Evolutionary conservation across 768 basidiomycete genomes (phyloP).

Genomic region (Mycena epipterygia): DNA sequence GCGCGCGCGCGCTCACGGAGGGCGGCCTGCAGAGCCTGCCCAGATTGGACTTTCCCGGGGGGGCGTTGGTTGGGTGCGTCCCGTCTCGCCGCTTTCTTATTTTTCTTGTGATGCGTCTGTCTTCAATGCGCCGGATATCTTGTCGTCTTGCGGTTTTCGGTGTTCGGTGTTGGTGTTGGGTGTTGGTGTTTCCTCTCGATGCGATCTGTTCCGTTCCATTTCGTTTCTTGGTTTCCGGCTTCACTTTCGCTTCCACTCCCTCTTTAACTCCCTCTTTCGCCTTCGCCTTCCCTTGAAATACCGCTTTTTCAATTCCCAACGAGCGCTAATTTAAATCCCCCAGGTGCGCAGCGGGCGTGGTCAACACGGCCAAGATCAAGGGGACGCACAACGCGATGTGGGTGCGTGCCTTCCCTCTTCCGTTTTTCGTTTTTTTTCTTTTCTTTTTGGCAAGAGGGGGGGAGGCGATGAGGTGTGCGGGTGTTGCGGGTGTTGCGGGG

Average conservation of each 20-base stretch:
- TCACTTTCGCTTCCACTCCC: too few relatives aligned
- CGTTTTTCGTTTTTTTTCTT: background rate
- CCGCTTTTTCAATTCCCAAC: background rate
- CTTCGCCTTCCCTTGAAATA: too few relatives aligned
- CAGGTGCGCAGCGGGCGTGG: constrained; percentile 90
- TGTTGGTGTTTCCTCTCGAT: too few relatives aligned
- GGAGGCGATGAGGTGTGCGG: too few relatives aligned
- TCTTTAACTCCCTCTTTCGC: too few relatives aligned
- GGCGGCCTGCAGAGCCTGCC: constrained; percentile 95
- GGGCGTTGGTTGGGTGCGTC: constrained; percentile 83
- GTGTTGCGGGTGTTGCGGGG: too few relatives aligned
- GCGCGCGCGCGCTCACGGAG: constrained; percentile 91
- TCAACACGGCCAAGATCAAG: constrained; percentile 98
- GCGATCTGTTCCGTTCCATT: too few relatives aligned
- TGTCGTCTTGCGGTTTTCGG: too few relatives aligned
- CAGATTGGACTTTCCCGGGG: constrained; percentile 88
- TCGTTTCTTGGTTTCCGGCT: too few relatives aligned
- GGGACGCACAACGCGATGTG: constrained; percentile 99
- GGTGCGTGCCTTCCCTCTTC: constrained; percentile 1
- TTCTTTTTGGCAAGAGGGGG: background rate
- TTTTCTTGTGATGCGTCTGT: background rate
- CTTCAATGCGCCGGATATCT: too few relatives aligned
- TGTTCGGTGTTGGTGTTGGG: too few relatives aligned
- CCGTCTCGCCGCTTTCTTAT: background rate
- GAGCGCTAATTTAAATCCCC: background rate